phyloP scores from a whole-genome alignment of 306 rosid species.

The Corylus avellana region DNA sequence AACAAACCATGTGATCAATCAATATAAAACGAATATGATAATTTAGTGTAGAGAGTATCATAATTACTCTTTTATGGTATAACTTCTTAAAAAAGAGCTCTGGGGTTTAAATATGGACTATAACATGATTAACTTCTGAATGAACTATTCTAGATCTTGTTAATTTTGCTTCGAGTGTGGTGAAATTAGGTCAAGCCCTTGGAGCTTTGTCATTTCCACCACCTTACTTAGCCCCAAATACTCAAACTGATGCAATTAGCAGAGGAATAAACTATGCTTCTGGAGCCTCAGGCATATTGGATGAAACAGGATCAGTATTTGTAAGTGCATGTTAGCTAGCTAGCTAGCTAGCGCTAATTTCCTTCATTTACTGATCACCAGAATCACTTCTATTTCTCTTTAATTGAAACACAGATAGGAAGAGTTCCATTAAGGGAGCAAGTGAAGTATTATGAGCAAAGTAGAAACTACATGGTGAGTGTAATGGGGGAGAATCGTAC shows the following conservation, averaged over 20 bases:
- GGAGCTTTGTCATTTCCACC: constrained; percentile 58
- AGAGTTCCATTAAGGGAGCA: constrained; percentile 48
- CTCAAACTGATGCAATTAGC: constrained; percentile 27
- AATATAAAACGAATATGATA: too few species aligned
- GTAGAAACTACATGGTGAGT: constrained; percentile 32
- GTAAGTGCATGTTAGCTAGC: constrained; percentile 29
- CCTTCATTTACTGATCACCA: too few species aligned
- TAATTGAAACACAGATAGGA: constrained; percentile 31
- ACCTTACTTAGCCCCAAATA: constrained; percentile 56
- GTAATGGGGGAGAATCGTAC: constrained; percentile 42
- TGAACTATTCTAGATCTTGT: background rate
- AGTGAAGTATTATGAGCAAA: constrained; percentile 47
- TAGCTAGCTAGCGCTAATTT: too few species aligned
- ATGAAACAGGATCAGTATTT: constrained; percentile 46
- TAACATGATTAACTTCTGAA: too few species aligned
- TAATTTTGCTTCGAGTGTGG: background rate
- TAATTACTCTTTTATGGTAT: too few species aligned
- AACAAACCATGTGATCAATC: too few species aligned
- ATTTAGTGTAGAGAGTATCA: too few species aligned
- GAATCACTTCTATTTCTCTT: background rate
- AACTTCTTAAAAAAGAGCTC: too few species aligned
- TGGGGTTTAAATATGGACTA: too few species aligned
- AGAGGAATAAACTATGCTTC: constrained; percentile 59
- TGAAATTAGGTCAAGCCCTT: constrained; percentile 43
- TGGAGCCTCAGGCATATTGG: constrained; percentile 55